Evolutionary conservation across 169 alveolate genomes (phyloP), one percentile per base, ranked within the genome.

Genomic region (Plasmodium falciparum): DNA sequence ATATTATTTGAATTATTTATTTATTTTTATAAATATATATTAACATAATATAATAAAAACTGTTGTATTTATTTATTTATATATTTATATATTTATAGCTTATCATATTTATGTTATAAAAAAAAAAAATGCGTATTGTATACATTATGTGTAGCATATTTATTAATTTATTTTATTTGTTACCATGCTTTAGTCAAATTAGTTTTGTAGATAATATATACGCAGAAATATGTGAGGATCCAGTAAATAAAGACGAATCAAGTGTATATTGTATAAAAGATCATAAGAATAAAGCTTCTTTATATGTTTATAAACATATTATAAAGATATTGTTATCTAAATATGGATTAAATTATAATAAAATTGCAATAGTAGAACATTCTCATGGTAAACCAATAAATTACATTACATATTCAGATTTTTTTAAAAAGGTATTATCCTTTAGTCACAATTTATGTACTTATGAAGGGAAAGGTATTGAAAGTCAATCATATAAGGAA

Each of bases 391-490:
- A 80, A 70, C 83, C 49, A 13, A 54, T 26, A 7, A 4, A 12
- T n/a, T 12, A 29, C 4, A 29, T 29, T 47, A 67, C 90, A 11
- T 80, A 26, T 54, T 33, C 15, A 12, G 24, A 29, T 11, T 2
- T 80, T 2, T 54, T 80, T 15, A 24, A 67, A 20, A 17, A 24
- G 24, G 73, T 59, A 7, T 3, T 33, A 15, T 29, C 50, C 0
- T 59, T 80, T 56, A 43, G 74, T 54, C 8, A 22, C 20, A 15
- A 54, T 20, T 43, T 80, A n/a, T 17, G 58, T 29, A 26, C 3
- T 2, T 12, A 29, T 17, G 80, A 80, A 59, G 90, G 85, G 54
- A 83, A 83, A 8, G 62, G 67, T 11, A 78, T 71, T 43, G 54
- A 2, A 43, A 80, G 45, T 7, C 1, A 6, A 17, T 80, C 29